A percentile compares a stretch with the other conserved stretches of the same genome.
Evolutionary conservation across 345 rosid species (phyloP).

Genomic region (Sonneratia caseolaris): DNA sequence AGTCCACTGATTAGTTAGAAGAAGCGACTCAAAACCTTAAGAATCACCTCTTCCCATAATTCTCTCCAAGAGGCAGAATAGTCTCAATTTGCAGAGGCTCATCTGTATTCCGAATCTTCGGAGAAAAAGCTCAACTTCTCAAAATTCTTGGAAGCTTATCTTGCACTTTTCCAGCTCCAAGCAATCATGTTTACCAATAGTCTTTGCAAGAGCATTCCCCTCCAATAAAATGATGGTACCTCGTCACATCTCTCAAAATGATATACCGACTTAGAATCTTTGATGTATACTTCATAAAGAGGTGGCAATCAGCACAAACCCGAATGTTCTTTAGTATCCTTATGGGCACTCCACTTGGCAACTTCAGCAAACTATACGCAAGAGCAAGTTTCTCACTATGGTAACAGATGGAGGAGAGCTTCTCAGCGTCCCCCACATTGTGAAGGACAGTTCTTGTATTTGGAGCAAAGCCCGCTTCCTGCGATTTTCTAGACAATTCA

Average conservation of each 20-base stretch:
- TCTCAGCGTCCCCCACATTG: constrained; percentile 42
- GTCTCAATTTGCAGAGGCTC: neutral
- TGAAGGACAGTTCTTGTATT: constrained; percentile 38
- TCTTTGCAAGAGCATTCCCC: constrained; percentile 60
- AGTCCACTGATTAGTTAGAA: too few relatives aligned
- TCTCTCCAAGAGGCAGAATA: neutral
- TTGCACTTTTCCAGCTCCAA: neutral
- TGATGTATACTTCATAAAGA: constrained; percentile 47
- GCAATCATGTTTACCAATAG: constrained; percentile 25
- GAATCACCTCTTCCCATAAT: too few relatives aligned
- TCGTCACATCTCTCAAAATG: constrained; percentile 46
- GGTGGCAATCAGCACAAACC: constrained; percentile 51
- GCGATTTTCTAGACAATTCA: constrained; percentile 27
- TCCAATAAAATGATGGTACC: constrained; percentile 50
- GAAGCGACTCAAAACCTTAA: too few relatives aligned
- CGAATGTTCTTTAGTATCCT: constrained; percentile 58
- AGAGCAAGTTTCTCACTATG: constrained; percentile 62
- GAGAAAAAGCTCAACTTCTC: neutral
- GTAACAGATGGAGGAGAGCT: constrained; percentile 37
- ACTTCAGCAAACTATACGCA: constrained; percentile 42
- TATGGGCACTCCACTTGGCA: constrained; percentile 29
- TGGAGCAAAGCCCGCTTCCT: constrained; percentile 38
- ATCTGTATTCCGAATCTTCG: neutral
- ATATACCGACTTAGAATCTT: constrained; percentile 22
- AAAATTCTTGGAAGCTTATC: neutral